Conservation (phyloP, 2,329 filamentous ascomycete species). For the Monosporascus cannonballus region DNA sequence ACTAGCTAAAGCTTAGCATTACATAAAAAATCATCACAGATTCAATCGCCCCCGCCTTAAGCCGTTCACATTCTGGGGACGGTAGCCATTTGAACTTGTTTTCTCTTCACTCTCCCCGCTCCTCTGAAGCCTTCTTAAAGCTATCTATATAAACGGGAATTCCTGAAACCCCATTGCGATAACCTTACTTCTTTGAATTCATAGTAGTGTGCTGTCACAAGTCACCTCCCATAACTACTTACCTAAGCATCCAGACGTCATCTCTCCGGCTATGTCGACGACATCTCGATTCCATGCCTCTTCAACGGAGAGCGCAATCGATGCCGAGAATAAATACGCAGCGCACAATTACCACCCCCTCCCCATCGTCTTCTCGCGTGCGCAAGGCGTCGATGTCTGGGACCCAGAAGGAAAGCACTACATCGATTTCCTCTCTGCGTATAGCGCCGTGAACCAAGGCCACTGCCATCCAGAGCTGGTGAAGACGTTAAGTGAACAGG, state of each 20-base stretch:
- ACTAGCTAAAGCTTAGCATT: slow-evolving; percentile 15
- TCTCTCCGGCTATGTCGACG: slow-evolving; percentile 36
- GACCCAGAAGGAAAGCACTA: slow-evolving; percentile 95
- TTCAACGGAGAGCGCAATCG: slow-evolving; percentile 74
- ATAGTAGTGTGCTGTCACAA: neutral
- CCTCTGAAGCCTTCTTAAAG: too few species aligned
- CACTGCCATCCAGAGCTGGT: slow-evolving; percentile 97
- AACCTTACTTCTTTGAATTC: slow-evolving; percentile 8
- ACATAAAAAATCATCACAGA: slow-evolving; percentile 23
- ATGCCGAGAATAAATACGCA: slow-evolving; percentile 74
- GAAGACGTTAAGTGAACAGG: slow-evolving; percentile 84
- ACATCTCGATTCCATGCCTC: slow-evolving; percentile 60
- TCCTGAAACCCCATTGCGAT: neutral
- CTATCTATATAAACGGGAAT: neutral
- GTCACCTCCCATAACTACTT: slow-evolving; percentile 1
- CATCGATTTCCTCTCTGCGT: slow-evolving; percentile 95
- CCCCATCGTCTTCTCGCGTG: slow-evolving; percentile 85
- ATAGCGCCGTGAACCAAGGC: slow-evolving; percentile 96
- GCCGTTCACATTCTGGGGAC: neutral
- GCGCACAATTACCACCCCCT: slow-evolving; percentile 99
- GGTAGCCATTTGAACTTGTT: slow-evolving; percentile 1
- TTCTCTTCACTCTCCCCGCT: neutral
- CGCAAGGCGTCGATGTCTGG: slow-evolving; percentile 85
- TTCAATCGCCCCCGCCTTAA: slow-evolving; percentile 1
- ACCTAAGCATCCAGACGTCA: neutral